Base-by-base conservation (phyloP, 495 filamentous ascomycete genomes). In the Annulohypoxylon stygium region DNA sequence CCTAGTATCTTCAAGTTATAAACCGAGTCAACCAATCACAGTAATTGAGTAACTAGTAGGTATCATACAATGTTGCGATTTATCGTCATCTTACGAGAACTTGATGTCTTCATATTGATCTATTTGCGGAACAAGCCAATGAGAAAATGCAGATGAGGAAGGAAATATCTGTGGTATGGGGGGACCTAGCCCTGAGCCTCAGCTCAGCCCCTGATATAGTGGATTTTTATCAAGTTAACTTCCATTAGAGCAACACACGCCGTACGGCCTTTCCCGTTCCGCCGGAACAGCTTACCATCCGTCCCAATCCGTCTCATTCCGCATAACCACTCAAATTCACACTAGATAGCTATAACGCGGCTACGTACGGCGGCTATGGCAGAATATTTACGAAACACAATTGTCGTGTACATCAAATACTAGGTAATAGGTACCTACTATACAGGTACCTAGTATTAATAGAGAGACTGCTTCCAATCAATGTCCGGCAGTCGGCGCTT, bases 181-280 rank as follows among this genome's bases (percentile, higher is more conserved):
- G 34, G 3, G 36, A 12, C 9, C 36, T 9, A 11, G 7, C 39
- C 34, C 61, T 75, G 71, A 77, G 76, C 76, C 76, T 77, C 69
- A 78, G 61, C 76, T 65, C 70, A 75, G 75, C 75, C 76, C 74
- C 60, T 37, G 18, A 33, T n/a, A 55, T 18, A 14, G 63, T 12
- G 37, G 23, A 10, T 14, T 30, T 6, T 43, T 43, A 10, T 14
- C 11, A 43, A n/a, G n/a, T 47, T 47, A 18, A 47, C 43, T 47
- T 55, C 25, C 1, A 45, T 12, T 43, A 25, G 20, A 34, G 4
- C 14, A 20, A n/a, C 41, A 45, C 14, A 45, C 12, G 41, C 41
- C 41, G 25, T 25, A 30, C 25, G 51, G 51, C 51, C 14, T 14
- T 55, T 55, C 51, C 50, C 51, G 51, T 12, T 34, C 14, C 3